Base-by-base conservation (phyloP, 441 rosid species). In the Bruguiera hainesii region DNA sequence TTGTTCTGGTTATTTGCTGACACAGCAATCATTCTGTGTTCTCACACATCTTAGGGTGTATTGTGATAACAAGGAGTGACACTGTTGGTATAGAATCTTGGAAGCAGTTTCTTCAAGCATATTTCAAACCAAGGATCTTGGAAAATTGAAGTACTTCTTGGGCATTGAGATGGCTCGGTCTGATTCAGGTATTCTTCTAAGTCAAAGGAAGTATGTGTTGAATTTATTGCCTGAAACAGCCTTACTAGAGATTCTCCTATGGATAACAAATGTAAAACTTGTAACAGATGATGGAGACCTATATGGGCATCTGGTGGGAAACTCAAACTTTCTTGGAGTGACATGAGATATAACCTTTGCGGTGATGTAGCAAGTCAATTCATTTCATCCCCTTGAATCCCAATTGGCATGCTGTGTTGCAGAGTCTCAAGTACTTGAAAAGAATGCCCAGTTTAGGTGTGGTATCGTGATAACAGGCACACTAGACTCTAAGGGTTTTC, bases 61-160 rank as follows among this genome's bases (percentile, higher is more conserved):
- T 26, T 42, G 18, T 11, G 48, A 42, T 42, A 42, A 42, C 48
- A 13, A 13, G 48, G 48, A 42, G 18, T 42, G 48, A 13, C 48
- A 10, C 46, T 42, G 16, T 13, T 11, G 16, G 15, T 13, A 42
- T 42, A 13, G 18, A 42, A 13, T 42, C 16, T 42, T 42, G 15
- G 48, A n/a, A 52, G 8, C 10, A 25, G 15, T 19, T 10, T 18
- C 37, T 64, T 5, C 3, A 52, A 9, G 10, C 11, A 2, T 7
- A 18, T 52, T 51, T n/a, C 50, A 50, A 5, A 64, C n/a, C 7
- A 64, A 64, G 28, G 57, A 64, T 49, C 21, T 31, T 4, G 59
- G 60, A 13, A 21, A 18, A 11, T 13, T 50, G 2, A 64, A 30
- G 23, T 64, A 7, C 18, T 64, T 64, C 13, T 33, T 52, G 5